Conservation (phyloP, 768 basidiomycete genomes). For the Suillus alpinus region DNA sequence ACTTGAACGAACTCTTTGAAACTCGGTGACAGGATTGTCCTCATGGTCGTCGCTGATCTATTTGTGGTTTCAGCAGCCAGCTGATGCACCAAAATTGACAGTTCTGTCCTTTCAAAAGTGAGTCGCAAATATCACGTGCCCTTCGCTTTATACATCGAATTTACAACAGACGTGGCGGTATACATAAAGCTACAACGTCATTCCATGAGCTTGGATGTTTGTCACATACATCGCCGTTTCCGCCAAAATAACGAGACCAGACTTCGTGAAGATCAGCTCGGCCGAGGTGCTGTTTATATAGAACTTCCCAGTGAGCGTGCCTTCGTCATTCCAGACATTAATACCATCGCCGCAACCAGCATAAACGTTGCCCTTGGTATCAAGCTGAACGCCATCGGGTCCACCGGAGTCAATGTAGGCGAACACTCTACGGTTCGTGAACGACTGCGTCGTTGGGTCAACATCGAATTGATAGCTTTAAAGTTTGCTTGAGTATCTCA, state of each 20-base stretch:
- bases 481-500: not conserved
- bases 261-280: conserved; percentile 8
- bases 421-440: conserved; percentile 58
- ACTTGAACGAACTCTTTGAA: too few species aligned
- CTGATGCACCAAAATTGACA: too few species aligned
- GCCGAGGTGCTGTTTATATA: conserved; percentile 35
- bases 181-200: not conserved
- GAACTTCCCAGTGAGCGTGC: conserved; percentile 61
- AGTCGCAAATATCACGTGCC: too few species aligned
- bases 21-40: too few species aligned
- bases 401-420: conserved; percentile 60
- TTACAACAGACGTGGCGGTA: not conserved
- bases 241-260: conserved; percentile 5
- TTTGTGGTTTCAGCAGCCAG: too few species aligned
- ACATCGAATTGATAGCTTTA: conserved; percentile 64
- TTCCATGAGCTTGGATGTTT: conserved; percentile 7
- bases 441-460: conserved; percentile 45
- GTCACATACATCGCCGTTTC: conserved; percentile 6
- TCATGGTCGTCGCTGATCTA: too few species aligned
- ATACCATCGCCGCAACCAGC: conserved; percentile 57
- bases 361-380: conserved; percentile 61
- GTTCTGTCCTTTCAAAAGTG: too few species aligned
- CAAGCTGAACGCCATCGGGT: conserved; percentile 64
- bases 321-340: conserved; percentile 44
- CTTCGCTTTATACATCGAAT: not conserved